These are phyloP conservation scores for Chalciporus sp. DNA, from an alignment of 1,284 basidiomycete species.

Conservation along the genomic window DNA sequence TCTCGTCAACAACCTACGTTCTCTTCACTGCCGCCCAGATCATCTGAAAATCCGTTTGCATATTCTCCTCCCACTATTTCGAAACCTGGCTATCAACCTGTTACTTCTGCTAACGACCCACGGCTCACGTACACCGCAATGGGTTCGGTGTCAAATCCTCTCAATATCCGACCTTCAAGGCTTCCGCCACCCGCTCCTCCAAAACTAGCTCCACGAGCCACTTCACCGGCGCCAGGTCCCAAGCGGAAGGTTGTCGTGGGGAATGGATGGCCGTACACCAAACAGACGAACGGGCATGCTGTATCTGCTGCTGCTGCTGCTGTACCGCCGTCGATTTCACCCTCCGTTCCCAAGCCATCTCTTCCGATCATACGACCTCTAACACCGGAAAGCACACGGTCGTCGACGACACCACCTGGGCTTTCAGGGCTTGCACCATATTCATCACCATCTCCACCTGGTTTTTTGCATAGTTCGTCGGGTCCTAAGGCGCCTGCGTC, in stretches of 20 bases:
- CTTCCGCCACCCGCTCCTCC: constrained; percentile 10
- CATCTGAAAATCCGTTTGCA: constrained; percentile 14
- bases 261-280: constrained; percentile 38
- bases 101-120: constrained; percentile 40
- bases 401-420: constrained; percentile 37
- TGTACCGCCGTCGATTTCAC: constrained; percentile 14
- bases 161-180: constrained; percentile 51
- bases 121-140: constrained; percentile 41
- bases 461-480: constrained; percentile 35
- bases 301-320: background rate
- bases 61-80: constrained; percentile 7
- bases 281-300: constrained; percentile 26
- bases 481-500: constrained; percentile 22
- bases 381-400: constrained; percentile 37
- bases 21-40: constrained; percentile 18
- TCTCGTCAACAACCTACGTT: constrained; percentile 7
- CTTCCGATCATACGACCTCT: constrained; percentile 22
- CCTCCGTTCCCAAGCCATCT: constrained; percentile 10
- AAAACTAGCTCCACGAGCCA: constrained; percentile 11
- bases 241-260: constrained; percentile 36
- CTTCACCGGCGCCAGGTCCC: constrained; percentile 15
- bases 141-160: constrained; percentile 49
- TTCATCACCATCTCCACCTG: constrained; percentile 41
- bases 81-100: constrained; percentile 26
- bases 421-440: constrained; percentile 39